These are phyloP conservation scores for Dimargaris cristalligena DNA, from an alignment of 192 early-diverging fungal genomes.

Conservation along the genomic window DNA sequence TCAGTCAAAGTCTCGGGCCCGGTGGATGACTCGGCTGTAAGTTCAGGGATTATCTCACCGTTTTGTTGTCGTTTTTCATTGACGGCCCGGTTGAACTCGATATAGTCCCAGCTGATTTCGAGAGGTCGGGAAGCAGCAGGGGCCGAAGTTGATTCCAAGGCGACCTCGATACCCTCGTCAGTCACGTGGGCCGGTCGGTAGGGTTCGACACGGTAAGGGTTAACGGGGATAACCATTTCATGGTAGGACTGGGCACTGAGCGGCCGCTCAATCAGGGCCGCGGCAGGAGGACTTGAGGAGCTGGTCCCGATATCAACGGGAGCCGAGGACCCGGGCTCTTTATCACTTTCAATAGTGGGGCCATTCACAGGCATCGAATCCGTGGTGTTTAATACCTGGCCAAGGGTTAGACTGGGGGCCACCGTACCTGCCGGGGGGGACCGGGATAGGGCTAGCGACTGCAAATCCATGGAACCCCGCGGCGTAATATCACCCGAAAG, in stretches of 20 bases:
- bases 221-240: neutral
- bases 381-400: too few species aligned
- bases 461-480: conserved; percentile 9
- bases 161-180: neutral
- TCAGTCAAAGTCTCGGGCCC: too few species aligned
- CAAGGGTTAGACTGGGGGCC: neutral
- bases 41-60: too few species aligned
- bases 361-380: neutral
- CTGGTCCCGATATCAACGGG: neutral
- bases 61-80: neutral
- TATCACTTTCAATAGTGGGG: neutral
- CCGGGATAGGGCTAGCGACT: neutral
- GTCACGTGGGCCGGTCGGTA: neutral
- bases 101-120: neutral
- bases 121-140: neutral
- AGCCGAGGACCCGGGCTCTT: too few species aligned
- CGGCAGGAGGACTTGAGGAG: too few species aligned
- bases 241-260: neutral
- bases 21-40: too few species aligned
- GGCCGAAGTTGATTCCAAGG: neutral
- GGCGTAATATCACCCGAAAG: neutral
- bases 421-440: neutral
- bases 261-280: neutral
- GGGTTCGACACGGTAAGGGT: conserved; percentile 3
- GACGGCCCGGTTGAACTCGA: neutral